phyloP scores from a whole-genome alignment of 768 basidiomycete species.

The Pleurotus tuoliensis region DNA sequence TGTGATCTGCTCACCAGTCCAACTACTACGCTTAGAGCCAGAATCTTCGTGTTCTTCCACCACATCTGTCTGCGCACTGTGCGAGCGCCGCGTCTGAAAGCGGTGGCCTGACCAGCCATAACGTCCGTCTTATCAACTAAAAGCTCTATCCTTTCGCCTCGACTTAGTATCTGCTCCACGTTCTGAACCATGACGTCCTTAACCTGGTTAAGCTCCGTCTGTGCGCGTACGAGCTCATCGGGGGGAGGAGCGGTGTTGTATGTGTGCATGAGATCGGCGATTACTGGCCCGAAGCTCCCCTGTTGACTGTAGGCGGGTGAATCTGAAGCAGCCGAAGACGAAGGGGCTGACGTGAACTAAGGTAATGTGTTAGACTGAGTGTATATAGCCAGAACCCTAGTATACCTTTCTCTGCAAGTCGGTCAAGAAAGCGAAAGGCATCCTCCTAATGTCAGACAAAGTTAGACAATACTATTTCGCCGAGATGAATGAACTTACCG shows the following conservation, averaged over 20 bases:
- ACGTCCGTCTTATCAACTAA: conserved; percentile 96
- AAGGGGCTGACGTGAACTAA: conserved; percentile 61
- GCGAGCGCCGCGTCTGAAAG: conserved; percentile 86
- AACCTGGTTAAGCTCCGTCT: conserved; percentile 82
- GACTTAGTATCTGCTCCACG: conserved; percentile 90
- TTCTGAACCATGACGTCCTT: conserved; percentile 99
- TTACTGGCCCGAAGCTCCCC: conserved; percentile 64
- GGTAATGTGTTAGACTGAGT: conserved; percentile 6
- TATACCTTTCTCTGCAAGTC: conserved; percentile 78
- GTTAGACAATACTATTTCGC: no score
- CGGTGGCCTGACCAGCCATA: conserved; percentile 91
- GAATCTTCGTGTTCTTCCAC: conserved; percentile 78
- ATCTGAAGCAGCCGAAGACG: conserved; percentile 46
- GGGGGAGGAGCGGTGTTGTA: conserved; percentile 86
- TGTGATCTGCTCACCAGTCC: conserved; percentile 46
- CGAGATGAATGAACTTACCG: conserved; percentile 46
- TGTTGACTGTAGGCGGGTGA: conserved; percentile 62
- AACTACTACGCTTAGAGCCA: conserved; percentile 69
- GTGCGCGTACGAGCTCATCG: conserved; percentile 89
- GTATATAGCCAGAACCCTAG: conserved; percentile 8
- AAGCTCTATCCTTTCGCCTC: conserved; percentile 94
- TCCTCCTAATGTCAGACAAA: conserved; percentile 46
- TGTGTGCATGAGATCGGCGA: conserved; percentile 74
- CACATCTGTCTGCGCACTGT: conserved; percentile 83
- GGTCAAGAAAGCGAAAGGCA: conserved; percentile 90